Evolutionary conservation across 306 rosid species (phyloP).

Genomic region (Dryas octopetala): DNA sequence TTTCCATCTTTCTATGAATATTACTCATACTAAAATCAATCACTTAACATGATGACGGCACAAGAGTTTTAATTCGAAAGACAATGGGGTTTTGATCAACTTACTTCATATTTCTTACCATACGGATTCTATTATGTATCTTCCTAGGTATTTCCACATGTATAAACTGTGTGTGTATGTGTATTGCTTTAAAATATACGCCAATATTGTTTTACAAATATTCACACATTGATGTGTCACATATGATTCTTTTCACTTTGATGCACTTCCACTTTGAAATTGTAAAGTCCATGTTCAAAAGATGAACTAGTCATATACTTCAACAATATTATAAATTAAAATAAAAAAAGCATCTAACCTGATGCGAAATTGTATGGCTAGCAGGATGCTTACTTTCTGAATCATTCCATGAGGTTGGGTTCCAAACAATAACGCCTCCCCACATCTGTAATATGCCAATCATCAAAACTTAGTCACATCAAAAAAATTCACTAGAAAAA

Average conservation of each 20-base stretch:
- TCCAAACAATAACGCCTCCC: slow-evolving; percentile 96
- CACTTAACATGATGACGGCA: neutral
- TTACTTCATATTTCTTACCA: neutral
- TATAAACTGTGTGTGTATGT: neutral
- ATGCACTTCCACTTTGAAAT: neutral
- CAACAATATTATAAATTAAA: neutral
- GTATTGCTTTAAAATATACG: neutral
- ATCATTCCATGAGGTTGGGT: slow-evolving; percentile 62
- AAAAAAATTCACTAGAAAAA: slow-evolving; percentile 14
- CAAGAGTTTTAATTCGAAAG: neutral
- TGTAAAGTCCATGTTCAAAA: neutral
- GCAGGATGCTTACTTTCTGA: slow-evolving; percentile 47
- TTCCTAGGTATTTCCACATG: neutral
- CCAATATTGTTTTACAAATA: neutral
- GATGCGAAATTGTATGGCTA: slow-evolving; percentile 52
- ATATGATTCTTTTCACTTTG: neutral
- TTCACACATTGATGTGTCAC: neutral
- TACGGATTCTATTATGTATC: neutral
- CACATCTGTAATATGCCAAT: slow-evolving; percentile 68
- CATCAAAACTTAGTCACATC: slow-evolving; percentile 20
- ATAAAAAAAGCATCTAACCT: slow-evolving; percentile 47
- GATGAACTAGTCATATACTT: neutral
- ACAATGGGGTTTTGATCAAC: neutral
- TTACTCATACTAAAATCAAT: neutral
- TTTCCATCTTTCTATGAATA: neutral